Evolutionary conservation across 2,329 filamentous ascomycete species (phyloP), one percentile per base, ranked within the genome.

Genomic region (Didymellaceae sp.): DNA sequence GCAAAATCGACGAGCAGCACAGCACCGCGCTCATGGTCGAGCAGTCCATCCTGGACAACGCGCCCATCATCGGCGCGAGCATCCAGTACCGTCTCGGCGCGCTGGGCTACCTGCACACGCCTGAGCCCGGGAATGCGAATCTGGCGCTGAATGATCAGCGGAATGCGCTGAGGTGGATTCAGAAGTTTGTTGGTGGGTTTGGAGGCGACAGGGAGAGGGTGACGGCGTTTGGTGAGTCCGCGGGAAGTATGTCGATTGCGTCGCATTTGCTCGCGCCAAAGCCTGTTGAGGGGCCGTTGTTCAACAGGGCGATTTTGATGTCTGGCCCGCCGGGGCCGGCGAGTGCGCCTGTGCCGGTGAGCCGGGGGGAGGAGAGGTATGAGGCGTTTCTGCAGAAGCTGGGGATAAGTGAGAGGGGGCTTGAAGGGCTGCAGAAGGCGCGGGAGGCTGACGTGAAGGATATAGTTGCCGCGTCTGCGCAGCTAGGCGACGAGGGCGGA

Each of bases 221-320:
- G 3, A 75, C 73, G 0, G 54, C 74, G 0, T 69, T 77, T 11
- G 79, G 79, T 2, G 74, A 80, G 57, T 77, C 73, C 26, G 77
- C 77, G 2, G 79, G 79, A 16, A 57, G 48, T 6, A 66, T 65
- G 17, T 62, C 55, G n/a, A 53, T 49, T n/a, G 37, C 32, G 5
- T 35, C 21, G 17, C 63, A 66, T 16, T 59, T 67, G 61, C 55
- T 68, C 1, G 38, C 46, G n/a, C 42, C 44, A 8, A 59, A 57
- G 4, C 10, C 39, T 3, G 20, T 24, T 5, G 26, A 6, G 1
- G 57, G 57, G 1, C 58, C 62, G 11, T 30, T 68, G 5, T 67
- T 68, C 30, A 26, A 53, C 1, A 42, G 61, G 21, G 64, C 40
- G 6, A 49, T 65, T 2, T 5, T 68, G 6, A 65, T 63, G 62